Evolutionary conservation across 306 rosid genomes (phyloP).

Genomic region (Quercus suber): DNA sequence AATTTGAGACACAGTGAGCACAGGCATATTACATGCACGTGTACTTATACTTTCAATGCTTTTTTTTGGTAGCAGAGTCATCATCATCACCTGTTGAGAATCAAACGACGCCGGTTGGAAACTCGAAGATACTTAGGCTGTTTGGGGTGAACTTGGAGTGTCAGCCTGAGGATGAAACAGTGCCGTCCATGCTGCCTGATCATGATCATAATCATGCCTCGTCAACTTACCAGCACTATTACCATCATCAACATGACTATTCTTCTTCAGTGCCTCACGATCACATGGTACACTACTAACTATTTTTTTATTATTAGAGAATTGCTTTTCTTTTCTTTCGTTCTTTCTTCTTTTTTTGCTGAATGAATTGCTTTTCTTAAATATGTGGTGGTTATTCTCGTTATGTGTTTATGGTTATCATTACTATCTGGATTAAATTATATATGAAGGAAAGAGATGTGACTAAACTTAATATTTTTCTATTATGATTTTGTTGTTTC

Average conservation of each 20-base stretch:
- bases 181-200: conserved; percentile 16
- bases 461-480: background rate
- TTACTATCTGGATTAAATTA: too few species aligned
- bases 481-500: conserved; percentile 25
- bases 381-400: background rate
- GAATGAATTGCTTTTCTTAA: background rate
- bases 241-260: conserved; percentile 22
- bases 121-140: conserved; percentile 74
- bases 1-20: background rate
- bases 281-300: conserved; percentile 57
- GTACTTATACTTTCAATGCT: conserved; percentile 10
- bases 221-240: conserved; percentile 27
- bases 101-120: conserved; percentile 39
- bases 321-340: background rate
- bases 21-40: conserved; percentile 33
- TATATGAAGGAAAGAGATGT: too few species aligned
- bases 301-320: background rate
- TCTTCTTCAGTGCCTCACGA: conserved; percentile 33
- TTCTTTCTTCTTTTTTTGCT: too few species aligned
- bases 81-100: conserved; percentile 23
- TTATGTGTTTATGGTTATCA: too few species aligned
- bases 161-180: conserved; percentile 46
- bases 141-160: conserved; percentile 95
- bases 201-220: conserved; percentile 25
- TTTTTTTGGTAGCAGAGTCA: conserved; percentile 23